phyloP scores from a whole-genome alignment of 163 green algal species.

The Coccomyxa subellipsoidea region DNA sequence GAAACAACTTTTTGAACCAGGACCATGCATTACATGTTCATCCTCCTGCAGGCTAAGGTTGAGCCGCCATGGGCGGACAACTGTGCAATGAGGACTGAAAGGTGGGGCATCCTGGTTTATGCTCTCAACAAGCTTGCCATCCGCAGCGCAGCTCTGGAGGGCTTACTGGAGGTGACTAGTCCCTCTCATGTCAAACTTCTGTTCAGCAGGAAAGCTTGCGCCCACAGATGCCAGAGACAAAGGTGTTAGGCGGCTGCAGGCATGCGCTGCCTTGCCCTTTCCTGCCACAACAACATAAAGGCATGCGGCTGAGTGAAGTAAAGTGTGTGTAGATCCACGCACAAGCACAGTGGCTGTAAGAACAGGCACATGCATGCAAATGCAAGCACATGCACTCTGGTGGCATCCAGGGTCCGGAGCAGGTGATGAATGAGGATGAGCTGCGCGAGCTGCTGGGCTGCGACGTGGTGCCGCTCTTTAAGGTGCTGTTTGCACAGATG shows the following conservation, averaged over 20 bases:
- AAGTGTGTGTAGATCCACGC: too few relatives aligned
- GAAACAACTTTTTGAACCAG: too few relatives aligned
- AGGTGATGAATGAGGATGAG: not conserved
- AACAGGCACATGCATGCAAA: not conserved
- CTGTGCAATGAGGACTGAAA: constrained; percentile 4
- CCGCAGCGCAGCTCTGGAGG: not conserved
- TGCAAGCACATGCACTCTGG: not conserved
- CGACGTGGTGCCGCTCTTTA: constrained; percentile 1
- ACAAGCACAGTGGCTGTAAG: too few relatives aligned
- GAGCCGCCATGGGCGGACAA: constrained; percentile 8
- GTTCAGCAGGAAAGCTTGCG: too few relatives aligned
- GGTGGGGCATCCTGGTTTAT: not conserved
- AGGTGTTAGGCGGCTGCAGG: too few relatives aligned
- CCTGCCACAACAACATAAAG: too few relatives aligned
- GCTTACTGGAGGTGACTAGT: not conserved
- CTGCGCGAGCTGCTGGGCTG: not conserved
- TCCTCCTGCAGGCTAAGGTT: not conserved
- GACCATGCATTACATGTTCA: not conserved
- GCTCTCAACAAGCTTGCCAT: not conserved
- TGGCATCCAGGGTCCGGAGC: not conserved
- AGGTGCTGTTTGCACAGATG: constrained; percentile 6
- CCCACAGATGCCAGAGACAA: too few relatives aligned
- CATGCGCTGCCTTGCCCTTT: too few relatives aligned
- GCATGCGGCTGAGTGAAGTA: too few relatives aligned
- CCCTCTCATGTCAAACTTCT: not conserved